These are phyloP conservation scores for Hypoxylon sp. DNA, from an alignment of 2,329 filamentous ascomycete genomes.

Conservation along the genomic window DNA sequence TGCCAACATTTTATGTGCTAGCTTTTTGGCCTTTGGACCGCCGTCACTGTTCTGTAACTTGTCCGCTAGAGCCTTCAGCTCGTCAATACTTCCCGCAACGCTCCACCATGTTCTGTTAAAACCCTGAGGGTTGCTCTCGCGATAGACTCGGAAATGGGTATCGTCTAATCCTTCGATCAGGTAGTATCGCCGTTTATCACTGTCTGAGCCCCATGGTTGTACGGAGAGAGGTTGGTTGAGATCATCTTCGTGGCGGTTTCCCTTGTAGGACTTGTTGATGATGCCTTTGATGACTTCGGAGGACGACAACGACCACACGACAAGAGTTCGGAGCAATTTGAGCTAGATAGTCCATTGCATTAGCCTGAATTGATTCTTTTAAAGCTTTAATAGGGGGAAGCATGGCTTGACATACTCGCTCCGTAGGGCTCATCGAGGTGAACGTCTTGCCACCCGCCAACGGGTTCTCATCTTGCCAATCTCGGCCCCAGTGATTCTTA, in stretches of 20 bases:
- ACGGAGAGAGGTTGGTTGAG: constrained; percentile 89
- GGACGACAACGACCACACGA: constrained; percentile 90
- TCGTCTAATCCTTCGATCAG: constrained; percentile 95
- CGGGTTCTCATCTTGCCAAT: constrained; percentile 88
- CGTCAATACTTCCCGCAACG: constrained; percentile 90
- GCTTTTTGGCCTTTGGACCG: constrained; percentile 82
- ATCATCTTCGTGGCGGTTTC: constrained; percentile 83
- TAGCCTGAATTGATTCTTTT: constrained; percentile 28
- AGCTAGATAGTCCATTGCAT: constrained; percentile 69
- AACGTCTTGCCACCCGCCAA: constrained; percentile 86
- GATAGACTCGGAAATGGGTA: constrained; percentile 92
- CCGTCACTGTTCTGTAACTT: constrained; percentile 84
- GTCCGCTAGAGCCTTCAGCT: constrained; percentile 80
- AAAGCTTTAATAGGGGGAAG: background rate
- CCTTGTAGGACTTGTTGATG: constrained; percentile 91
- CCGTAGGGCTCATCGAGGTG: constrained; percentile 82
- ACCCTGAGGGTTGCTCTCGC: constrained; percentile 88
- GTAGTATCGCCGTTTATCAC: constrained; percentile 93
- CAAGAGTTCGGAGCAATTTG: constrained; percentile 83
- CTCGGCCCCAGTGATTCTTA: constrained; percentile 87
- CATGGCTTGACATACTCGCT: constrained; percentile 74
- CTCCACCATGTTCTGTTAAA: constrained; percentile 90
- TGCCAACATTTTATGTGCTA: constrained; percentile 82
- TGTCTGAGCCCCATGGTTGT: constrained; percentile 91
- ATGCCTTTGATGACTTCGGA: constrained; percentile 86